Evolutionary conservation across 768 basidiomycete species (phyloP).

Genomic region (Psilocybe cubensis): DNA sequence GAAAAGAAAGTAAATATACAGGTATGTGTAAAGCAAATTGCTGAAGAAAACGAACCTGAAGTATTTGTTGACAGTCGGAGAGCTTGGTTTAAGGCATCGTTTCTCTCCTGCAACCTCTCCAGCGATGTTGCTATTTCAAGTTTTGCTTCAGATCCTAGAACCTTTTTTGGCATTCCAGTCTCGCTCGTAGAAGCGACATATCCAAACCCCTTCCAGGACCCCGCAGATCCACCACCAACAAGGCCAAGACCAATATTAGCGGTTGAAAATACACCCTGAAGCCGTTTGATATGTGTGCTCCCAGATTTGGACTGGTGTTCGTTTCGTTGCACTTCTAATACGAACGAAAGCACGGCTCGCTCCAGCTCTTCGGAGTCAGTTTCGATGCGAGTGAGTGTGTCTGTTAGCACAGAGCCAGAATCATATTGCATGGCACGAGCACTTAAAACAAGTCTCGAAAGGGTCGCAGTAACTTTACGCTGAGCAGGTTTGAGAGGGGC

Average conservation of each 20-base stretch:
- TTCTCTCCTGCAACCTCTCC: conserved; percentile 52
- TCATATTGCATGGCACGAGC: conserved; percentile 90
- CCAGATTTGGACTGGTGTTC: conserved; percentile 40
- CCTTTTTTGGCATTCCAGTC: conserved; percentile 47
- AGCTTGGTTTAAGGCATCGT: conserved; percentile 41
- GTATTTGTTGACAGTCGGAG: conserved; percentile 34
- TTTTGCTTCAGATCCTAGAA: conserved; percentile 55
- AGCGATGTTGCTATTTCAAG: conserved; percentile 54
- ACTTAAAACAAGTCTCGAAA: conserved; percentile 88
- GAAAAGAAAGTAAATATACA: conserved; percentile 29
- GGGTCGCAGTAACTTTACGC: conserved; percentile 84
- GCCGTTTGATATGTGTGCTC: conserved; percentile 48
- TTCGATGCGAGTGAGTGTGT: conserved; percentile 73
- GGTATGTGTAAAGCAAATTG: background rate
- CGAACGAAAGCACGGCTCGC: conserved; percentile 68
- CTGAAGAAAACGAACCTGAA: conserved; percentile 36
- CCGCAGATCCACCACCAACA: conserved; percentile 80
- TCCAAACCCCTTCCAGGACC: conserved; percentile 84
- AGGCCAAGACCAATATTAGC: conserved; percentile 73
- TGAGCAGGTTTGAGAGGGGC: conserved; percentile 78
- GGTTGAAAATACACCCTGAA: conserved; percentile 64
- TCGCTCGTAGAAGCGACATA: conserved; percentile 65
- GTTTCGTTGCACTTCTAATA: conserved; percentile 67
- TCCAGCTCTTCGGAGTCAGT: conserved; percentile 79
- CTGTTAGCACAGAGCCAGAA: conserved; percentile 61